Percentiles rank a stretch among this genome's conserved stretches.
Evolutionary conservation across 129 eudicot species (phyloP).

Genomic region (Flaveria linearis): DNA sequence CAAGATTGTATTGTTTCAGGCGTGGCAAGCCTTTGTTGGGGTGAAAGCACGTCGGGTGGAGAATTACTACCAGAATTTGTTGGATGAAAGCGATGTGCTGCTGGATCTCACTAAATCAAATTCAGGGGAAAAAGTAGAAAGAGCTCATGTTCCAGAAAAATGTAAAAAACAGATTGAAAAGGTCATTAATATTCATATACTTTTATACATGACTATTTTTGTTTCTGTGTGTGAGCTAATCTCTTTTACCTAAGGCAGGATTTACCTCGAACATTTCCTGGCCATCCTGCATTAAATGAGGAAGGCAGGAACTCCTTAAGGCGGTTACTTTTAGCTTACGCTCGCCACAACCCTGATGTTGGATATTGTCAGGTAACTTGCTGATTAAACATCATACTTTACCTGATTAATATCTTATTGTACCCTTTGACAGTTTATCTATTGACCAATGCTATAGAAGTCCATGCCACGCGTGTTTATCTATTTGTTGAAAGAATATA

Average conservation of each 20-base stretch:
- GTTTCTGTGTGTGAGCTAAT: slow-evolving; percentile 34
- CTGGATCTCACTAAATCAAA: slow-evolving; percentile 25
- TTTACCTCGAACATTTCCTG: slow-evolving; percentile 96
- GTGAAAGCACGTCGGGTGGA: slow-evolving; percentile 78
- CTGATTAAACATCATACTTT: not conserved
- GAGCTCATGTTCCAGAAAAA: slow-evolving; percentile 55
- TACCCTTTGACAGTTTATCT: not conserved
- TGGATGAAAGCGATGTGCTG: slow-evolving; percentile 47
- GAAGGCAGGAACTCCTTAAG: slow-evolving; percentile 85
- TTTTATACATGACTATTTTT: slow-evolving; percentile 25
- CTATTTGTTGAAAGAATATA: not conserved
- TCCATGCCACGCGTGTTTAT: not conserved
- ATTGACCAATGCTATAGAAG: not conserved
- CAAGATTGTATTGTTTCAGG: slow-evolving; percentile 48
- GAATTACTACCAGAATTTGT: slow-evolving; percentile 78
- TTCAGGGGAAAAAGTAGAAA: slow-evolving; percentile 17
- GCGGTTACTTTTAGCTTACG: slow-evolving; percentile 85
- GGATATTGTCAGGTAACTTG: slow-evolving; percentile 95
- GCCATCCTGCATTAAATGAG: slow-evolving; percentile 95
- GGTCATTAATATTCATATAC: slow-evolving; percentile 66
- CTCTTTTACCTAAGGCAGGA: slow-evolving; percentile 55
- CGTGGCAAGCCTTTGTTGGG: slow-evolving; percentile 98
- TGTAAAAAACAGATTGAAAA: slow-evolving; percentile 95
- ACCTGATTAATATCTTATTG: not conserved
- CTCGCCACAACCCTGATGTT: slow-evolving; percentile 90